Evolutionary conservation across 2,329 filamentous ascomycete species (phyloP).

Genomic region (Fusarium chlamydosporum): DNA sequence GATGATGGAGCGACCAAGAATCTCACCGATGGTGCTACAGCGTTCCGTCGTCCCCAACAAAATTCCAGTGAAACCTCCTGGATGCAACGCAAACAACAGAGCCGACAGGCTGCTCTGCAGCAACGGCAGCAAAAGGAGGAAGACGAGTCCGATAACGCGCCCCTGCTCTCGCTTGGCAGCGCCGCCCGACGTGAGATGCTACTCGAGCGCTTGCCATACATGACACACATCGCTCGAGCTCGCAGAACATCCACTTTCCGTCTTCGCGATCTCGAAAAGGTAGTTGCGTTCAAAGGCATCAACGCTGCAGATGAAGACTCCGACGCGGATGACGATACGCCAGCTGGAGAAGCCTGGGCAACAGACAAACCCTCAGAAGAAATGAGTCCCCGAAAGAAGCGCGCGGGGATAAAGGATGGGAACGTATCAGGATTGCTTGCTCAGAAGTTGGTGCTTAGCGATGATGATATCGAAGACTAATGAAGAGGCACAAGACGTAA

Average conservation of each 20-base stretch:
- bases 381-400: conserved; percentile 64
- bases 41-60: conserved; percentile 63
- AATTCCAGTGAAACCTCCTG: conserved; percentile 51
- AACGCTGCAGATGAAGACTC: conserved; percentile 63
- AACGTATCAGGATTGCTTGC: conserved; percentile 63
- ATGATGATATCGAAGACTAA: conserved; percentile 88
- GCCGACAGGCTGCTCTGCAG: conserved; percentile 32
- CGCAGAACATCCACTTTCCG: conserved; percentile 57
- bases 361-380: conserved; percentile 73
- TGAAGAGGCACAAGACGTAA: not conserved
- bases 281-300: conserved; percentile 76
- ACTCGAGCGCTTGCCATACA: conserved; percentile 88
- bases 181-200: conserved; percentile 80
- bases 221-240: conserved; percentile 74
- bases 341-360: conserved; percentile 67
- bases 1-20: conserved; percentile 59
- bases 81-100: conserved; percentile 55
- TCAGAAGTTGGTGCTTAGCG: conserved; percentile 79
- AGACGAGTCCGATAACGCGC: conserved; percentile 50
- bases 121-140: conserved; percentile 35
- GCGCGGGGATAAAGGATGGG: conserved; percentile 56
- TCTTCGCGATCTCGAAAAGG: conserved; percentile 74
- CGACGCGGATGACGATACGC: conserved; percentile 62
- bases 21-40: conserved; percentile 63
- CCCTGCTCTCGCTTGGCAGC: conserved; percentile 72